Evolutionary conservation across 306 rosid genomes (phyloP).

Genomic region (Lagenaria siceraria): DNA sequence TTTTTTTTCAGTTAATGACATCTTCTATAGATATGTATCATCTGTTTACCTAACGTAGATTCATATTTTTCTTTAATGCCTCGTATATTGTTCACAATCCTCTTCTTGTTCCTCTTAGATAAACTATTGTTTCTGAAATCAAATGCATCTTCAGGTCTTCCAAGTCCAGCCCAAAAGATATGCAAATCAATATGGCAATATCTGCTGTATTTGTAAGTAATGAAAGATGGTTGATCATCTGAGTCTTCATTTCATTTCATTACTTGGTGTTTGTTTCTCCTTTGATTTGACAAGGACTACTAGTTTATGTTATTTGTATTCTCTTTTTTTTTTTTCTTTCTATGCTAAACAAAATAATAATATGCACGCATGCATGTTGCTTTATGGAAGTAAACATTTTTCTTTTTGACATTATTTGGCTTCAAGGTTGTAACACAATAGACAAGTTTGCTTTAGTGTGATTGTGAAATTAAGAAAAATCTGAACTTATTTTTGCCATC

Average conservation of each 20-base stretch:
- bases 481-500: neutral
- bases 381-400: neutral
- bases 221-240: conserved; percentile 11
- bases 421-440: neutral
- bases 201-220: conserved; percentile 81
- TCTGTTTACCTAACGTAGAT: neutral
- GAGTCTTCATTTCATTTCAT: conserved; percentile 1
- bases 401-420: neutral
- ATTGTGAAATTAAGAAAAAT: neutral
- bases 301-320: neutral
- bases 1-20: neutral
- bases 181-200: conserved; percentile 73
- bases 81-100: neutral
- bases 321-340: neutral
- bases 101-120: neutral
- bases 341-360: neutral
- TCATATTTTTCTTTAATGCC: neutral
- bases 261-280: neutral
- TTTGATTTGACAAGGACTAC: neutral
- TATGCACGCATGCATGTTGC: neutral
- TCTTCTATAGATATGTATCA: neutral
- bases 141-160: conserved; percentile 56
- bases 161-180: conserved; percentile 66
- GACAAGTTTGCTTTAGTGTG: neutral
- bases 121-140: conserved; percentile 10